Conservation (phyloP, 2,329 filamentous ascomycete genomes). For the Didymella segeticola region DNA sequence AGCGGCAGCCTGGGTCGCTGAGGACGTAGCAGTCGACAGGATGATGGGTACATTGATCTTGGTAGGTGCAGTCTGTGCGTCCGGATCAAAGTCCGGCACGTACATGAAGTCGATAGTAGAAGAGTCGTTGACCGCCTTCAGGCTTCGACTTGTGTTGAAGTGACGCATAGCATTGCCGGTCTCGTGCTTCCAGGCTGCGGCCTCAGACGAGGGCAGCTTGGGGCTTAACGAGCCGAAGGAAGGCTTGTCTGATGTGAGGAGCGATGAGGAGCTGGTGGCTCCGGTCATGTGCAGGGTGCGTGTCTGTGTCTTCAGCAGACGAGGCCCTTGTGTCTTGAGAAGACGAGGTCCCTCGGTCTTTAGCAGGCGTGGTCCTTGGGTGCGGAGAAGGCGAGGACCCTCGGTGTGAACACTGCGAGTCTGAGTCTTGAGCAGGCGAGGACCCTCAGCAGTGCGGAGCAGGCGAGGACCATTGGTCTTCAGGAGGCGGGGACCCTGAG, state of each 20-base stretch:
- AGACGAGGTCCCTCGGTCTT: constrained; percentile 14
- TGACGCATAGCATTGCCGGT: constrained; percentile 52
- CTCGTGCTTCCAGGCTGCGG: constrained; percentile 39
- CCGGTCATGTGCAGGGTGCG: constrained; percentile 68
- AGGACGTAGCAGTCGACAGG: constrained; percentile 30
- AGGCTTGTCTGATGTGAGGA: constrained; percentile 58
- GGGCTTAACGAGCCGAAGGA: constrained; percentile 55
- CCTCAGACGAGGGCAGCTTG: constrained; percentile 59
- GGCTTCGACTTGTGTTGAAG: constrained; percentile 67
- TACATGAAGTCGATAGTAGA: constrained; percentile 70
- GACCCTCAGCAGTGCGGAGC: constrained; percentile 16
- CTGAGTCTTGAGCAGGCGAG: constrained; percentile 18
- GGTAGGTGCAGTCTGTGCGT: constrained; percentile 45
- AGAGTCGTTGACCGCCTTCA: constrained; percentile 63
- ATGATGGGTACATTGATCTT: constrained; percentile 59
- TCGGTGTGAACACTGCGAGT: constrained; percentile 14
- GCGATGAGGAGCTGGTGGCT: constrained; percentile 61
- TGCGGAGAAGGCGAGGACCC: constrained; percentile 17
- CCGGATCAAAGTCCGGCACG: constrained; percentile 60
- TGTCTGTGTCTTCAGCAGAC: constrained; percentile 31
- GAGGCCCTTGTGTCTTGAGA: constrained; percentile 14
- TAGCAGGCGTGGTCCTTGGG: constrained; percentile 13
- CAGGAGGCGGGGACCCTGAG: constrained; percentile 11
- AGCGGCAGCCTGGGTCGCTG: constrained; percentile 24
- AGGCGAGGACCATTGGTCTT: constrained; percentile 10